Evolutionary conservation across 768 basidiomycete genomes (phyloP).

Genomic region (Psilocybe tampanensis): DNA sequence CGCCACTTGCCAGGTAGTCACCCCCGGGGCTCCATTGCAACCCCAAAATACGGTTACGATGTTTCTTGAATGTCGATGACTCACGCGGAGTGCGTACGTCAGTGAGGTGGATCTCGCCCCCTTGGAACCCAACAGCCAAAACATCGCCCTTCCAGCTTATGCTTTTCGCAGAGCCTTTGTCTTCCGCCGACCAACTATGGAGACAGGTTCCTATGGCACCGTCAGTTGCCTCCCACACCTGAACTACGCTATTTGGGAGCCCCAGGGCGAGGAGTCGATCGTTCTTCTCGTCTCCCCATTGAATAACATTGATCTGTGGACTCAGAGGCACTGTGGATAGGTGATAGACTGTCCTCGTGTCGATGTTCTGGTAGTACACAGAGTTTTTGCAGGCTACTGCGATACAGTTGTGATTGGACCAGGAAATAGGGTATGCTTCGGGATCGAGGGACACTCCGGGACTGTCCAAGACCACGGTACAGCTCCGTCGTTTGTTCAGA

Average conservation of each 20-base stretch:
- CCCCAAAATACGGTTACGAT: conserved; percentile 54
- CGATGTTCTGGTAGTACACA: conserved; percentile 65
- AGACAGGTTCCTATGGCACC: conserved; percentile 28
- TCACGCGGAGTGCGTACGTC: conserved; percentile 52
- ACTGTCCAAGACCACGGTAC: conserved; percentile 62
- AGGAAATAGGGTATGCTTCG: conserved; percentile 60
- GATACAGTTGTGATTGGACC: conserved; percentile 62
- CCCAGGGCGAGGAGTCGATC: conserved; percentile 53
- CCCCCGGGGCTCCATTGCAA: conserved; percentile 78
- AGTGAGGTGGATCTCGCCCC: conserved; percentile 66
- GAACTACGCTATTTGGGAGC: conserved; percentile 49
- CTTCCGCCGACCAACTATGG: conserved; percentile 42
- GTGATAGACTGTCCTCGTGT: conserved; percentile 52
- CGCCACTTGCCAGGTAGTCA: conserved; percentile 79
- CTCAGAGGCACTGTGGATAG: conserved; percentile 39
- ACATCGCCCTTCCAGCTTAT: conserved; percentile 63
- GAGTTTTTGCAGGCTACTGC: conserved; percentile 63
- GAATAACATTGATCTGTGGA: conserved; percentile 47
- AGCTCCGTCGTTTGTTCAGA: conserved; percentile 54
- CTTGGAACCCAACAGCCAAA: conserved; percentile 64
- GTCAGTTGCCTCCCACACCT: conserved; percentile 52
- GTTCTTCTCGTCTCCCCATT: conserved; percentile 48
- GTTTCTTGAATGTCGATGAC: conserved; percentile 53
- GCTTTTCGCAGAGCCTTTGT: conserved; percentile 23
- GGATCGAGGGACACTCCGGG: conserved; percentile 59